Evolutionary conservation across 2,329 filamentous ascomycete genomes (phyloP), one percentile per base, ranked within the genome.

Genomic region (Cladosporium sp.): DNA sequence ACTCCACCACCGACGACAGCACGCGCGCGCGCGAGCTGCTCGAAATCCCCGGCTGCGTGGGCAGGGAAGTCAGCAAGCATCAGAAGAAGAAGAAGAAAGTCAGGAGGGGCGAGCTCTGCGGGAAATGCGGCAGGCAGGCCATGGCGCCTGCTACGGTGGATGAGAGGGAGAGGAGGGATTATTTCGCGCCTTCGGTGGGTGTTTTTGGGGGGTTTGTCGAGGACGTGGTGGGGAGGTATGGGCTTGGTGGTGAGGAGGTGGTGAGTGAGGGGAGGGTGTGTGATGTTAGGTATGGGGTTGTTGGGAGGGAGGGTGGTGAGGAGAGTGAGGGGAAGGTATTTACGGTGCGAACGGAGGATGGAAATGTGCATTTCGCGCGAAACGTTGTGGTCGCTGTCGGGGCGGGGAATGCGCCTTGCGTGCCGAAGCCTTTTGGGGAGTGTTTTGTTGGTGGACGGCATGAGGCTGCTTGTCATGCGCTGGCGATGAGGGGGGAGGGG

Each of bases 21-120:
- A 76, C 77, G 0, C 70, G 82, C n/a, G 77, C 82, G 52, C 67
- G 70, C 5, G 86, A 92, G 60, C 68, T 90, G 7, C 73, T 79
- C 41, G 85, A 91, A 68, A 84, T 92, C 42, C 72, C 77, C 0
- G 84, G 85, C 2, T 89, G 87, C 55, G 87, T 90, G 0, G 88
- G 88, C 0, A 89, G 86, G 61, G 87, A 90, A 61, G 67, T 90
- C 51, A 90, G 86, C 71, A 92, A 92, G 70, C 86, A 92, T 66
- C 78, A 80, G 52, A 74, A 71, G 65, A 85, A 84, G 72, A 89
- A 89, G 74, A 80, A n/a, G n/a, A n/a, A n/a, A n/a, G n/a, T n/a
- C n/a, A 1, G 82, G 65, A 70, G 54, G 20, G 56, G 57, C 38
- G 20, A 32, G 37, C 11, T 30, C 3, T 30, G 45, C 24, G 34